Conservation (phyloP, 441 rosid species). For the Gossypium laxum region DNA sequence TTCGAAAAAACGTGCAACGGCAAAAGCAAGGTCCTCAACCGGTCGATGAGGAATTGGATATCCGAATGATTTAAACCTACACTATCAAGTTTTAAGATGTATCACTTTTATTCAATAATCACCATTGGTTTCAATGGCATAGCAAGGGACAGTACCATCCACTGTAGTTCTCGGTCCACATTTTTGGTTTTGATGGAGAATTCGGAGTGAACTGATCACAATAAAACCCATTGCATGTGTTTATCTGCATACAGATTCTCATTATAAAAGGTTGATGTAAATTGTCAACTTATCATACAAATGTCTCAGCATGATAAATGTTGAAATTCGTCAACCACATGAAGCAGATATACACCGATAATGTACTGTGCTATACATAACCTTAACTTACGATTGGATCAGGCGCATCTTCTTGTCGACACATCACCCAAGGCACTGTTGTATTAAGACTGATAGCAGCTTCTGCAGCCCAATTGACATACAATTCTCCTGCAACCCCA, state of each 20-base stretch:
- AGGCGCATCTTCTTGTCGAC: constrained; percentile 50
- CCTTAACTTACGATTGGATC: constrained; percentile 42
- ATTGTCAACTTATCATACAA: background rate
- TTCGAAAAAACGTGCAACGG: constrained; percentile 60
- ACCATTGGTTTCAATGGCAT: background rate
- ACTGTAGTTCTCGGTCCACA: constrained; percentile 66
- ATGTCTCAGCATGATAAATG: background rate
- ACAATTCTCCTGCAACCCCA: constrained; percentile 40
- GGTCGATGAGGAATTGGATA: constrained; percentile 58
- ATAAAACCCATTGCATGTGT: constrained; percentile 67
- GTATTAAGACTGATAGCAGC: constrained; percentile 50
- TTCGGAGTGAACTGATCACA: constrained; percentile 53
- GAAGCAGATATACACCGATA: background rate
- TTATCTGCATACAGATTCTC: constrained; percentile 34
- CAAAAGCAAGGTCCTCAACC: constrained; percentile 62
- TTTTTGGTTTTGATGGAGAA: constrained; percentile 53
- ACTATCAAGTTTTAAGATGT: background rate
- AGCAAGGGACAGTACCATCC: constrained; percentile 38
- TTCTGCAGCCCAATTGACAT: constrained; percentile 28
- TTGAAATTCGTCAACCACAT: background rate
- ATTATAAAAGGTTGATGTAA: background rate
- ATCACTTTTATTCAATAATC: background rate
- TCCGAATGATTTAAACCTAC: constrained; percentile 58
- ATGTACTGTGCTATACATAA: background rate
- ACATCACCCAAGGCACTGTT: constrained; percentile 68